Conservation (phyloP, 2,329 filamentous ascomycete genomes). For the Arthrobotrys entomopaga region DNA sequence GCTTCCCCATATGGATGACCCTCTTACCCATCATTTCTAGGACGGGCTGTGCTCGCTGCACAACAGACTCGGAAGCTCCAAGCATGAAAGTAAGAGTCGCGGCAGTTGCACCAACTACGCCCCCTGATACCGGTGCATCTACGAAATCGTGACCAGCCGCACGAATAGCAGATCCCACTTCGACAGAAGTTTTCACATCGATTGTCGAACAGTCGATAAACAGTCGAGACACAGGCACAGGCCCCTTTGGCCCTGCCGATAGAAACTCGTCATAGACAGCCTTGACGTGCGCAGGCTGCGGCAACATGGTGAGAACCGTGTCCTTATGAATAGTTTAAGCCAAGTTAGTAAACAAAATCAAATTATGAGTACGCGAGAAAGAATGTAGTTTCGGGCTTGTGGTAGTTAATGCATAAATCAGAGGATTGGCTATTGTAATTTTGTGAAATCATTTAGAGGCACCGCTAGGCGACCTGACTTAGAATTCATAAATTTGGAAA, state of each 20-base stretch:
- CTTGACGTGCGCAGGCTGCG: constrained; percentile 87
- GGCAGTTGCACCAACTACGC: constrained; percentile 87
- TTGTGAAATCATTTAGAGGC: constrained; percentile 70
- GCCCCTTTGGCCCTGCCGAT: constrained; percentile 58
- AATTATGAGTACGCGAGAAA: neutral
- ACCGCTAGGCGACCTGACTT: constrained; percentile 73
- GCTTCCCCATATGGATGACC: constrained; percentile 84
- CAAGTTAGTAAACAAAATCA: constrained; percentile 49
- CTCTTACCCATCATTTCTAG: constrained; percentile 85
- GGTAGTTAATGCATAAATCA: constrained; percentile 64
- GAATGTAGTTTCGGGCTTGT: too few species aligned
- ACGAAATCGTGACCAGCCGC: constrained; percentile 80
- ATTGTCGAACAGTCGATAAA: constrained; percentile 99
- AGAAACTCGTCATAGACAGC: constrained; percentile 77
- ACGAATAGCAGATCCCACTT: constrained; percentile 77
- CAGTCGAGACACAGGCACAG: constrained; percentile 67
- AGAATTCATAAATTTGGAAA: constrained; percentile 71
- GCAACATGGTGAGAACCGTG: constrained; percentile 86
- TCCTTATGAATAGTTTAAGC: constrained; percentile 68
- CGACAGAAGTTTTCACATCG: constrained; percentile 83
- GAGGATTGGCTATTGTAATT: constrained; percentile 78
- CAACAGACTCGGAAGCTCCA: constrained; percentile 66
- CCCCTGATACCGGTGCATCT: constrained; percentile 96
- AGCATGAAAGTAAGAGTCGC: constrained; percentile 97
- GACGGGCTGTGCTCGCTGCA: constrained; percentile 74